These are phyloP conservation scores for Apiospora malaysiana DNA, from an alignment of 2,329 filamentous ascomycete species.

Conservation along the genomic window DNA sequence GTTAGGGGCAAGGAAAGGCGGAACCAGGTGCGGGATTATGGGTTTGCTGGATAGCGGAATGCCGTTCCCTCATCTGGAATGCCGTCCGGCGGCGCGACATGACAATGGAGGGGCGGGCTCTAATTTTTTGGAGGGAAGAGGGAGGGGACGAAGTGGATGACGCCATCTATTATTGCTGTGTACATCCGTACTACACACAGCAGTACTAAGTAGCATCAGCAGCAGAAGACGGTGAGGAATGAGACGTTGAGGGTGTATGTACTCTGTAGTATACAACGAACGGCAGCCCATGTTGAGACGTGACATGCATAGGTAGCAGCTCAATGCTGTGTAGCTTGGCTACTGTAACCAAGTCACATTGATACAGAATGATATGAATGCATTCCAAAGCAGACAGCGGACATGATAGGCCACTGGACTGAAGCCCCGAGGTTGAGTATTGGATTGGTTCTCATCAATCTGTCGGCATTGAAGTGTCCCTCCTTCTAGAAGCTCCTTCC, in stretches of 20 bases:
- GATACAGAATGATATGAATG: not conserved
- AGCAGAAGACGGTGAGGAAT: not conserved
- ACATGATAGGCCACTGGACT: not conserved
- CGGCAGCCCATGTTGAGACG: not conserved
- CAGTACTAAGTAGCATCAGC: not conserved
- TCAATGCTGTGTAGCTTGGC: not conserved
- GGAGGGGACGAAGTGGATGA: not conserved
- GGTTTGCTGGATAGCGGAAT: not conserved
- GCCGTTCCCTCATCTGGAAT: not conserved
- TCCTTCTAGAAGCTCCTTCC: conserved; percentile 17
- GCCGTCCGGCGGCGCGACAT: conserved; percentile 8
- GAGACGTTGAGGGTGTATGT: not conserved
- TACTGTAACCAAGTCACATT: not conserved
- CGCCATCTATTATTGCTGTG: conserved; percentile 5
- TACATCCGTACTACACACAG: not conserved
- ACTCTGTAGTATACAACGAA: not conserved
- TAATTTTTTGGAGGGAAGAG: too few relatives aligned
- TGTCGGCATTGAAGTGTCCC: not conserved
- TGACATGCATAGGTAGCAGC: not conserved
- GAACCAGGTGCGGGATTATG: not conserved
- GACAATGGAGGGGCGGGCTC: not conserved
- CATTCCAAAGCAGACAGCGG: not conserved
- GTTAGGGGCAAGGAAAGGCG: not conserved
- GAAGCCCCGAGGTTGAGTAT: not conserved
- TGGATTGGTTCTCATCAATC: too few relatives aligned